Base-by-base conservation (phyloP, 2,329 filamentous ascomycete species). In the Xylariaceae sp. region DNA sequence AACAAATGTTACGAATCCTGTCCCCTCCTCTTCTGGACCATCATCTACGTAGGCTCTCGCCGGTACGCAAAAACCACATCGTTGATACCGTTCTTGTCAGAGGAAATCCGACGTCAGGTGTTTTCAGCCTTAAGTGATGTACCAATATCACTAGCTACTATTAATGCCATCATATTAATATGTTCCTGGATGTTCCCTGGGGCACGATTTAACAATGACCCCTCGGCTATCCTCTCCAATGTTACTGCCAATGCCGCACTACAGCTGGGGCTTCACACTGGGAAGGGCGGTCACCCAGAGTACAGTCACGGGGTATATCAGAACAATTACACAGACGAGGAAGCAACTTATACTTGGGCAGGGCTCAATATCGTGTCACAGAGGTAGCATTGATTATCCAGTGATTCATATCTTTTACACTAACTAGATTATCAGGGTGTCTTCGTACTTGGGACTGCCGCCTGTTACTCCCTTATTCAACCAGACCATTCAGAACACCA, bases 1-100 rank as follows among this genome's bases (percentile, higher is more conserved):
- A 79, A 85, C 55, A 74, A 76, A 49, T 78, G 78, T 60, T 84
- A 82, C 61, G 75, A 79, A 8, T 66, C 77, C 1, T 76, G 76
- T 2, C 75, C 76, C 1, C 72, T 81, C 7, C 75, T 85, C 6
- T 85, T 85, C 64, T 85, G 82, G 82, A 73, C 78, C n/a, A 75
- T 85, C 52, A 73, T 85, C 37, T 78, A 77, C 58, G 76, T 82
- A 16, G 74, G 79, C 6, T 78, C 76, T 23, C 79, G 82, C 2
- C 77, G 80, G 1, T 82, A 82, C 60, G 73, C 79, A 3, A 76
- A 75, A 34, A 76, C 77, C 37, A 66, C 73, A 2, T 71, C 71
- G 3, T 67, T 80, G 17, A 75, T 81, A 16, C 68, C 73, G 1
- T 78, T 80, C 37, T 68, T 84, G 4, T 71, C 77, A 37, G 79